Percentiles rank a stretch among this genome's conserved stretches.
Evolutionary conservation across 2,329 filamentous ascomycete species (phyloP).

Genomic region (Teratosphaeria zuluensis): DNA sequence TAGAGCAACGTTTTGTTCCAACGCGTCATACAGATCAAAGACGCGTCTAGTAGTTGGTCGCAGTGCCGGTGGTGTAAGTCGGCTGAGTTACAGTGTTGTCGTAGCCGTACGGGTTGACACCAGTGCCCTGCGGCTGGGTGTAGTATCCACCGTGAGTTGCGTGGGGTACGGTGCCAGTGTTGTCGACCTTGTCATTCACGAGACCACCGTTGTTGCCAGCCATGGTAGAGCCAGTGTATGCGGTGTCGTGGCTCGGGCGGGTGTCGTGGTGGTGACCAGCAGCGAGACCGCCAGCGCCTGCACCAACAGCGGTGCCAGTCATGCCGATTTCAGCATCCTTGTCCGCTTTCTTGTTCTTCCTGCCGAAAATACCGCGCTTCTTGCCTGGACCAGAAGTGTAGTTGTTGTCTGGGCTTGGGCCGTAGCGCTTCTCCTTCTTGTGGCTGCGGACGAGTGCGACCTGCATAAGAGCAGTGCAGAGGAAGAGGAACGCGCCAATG

Average conservation of each 20-base stretch:
- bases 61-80: slow-evolving; percentile 12
- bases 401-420: slow-evolving; percentile 54
- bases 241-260: slow-evolving; percentile 41
- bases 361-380: slow-evolving; percentile 26
- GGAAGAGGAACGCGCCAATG: slow-evolving; percentile 67
- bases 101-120: slow-evolving; percentile 30
- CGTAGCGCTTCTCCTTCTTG: slow-evolving; percentile 64
- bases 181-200: slow-evolving; percentile 20
- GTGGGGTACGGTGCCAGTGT: neutral
- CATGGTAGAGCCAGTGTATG: slow-evolving; percentile 41
- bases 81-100: slow-evolving; percentile 19
- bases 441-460: slow-evolving; percentile 59
- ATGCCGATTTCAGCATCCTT: slow-evolving; percentile 38
- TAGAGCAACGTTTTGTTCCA: neutral
- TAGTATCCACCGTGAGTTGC: slow-evolving; percentile 34
- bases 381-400: slow-evolving; percentile 55
- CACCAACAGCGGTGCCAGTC: slow-evolving; percentile 19
- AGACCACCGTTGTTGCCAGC: slow-evolving; percentile 22
- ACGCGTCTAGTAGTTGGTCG: slow-evolving; percentile 21
- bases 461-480: slow-evolving; percentile 61
- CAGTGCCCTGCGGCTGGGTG: slow-evolving; percentile 34
- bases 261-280: slow-evolving; percentile 23
- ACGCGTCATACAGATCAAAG: neutral
- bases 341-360: slow-evolving; percentile 23
- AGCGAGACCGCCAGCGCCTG: slow-evolving; percentile 20